Evolutionary conservation across 345 rosid species (phyloP), one percentile per base, ranked within the genome.

Genomic region (Euclidium syriacum): DNA sequence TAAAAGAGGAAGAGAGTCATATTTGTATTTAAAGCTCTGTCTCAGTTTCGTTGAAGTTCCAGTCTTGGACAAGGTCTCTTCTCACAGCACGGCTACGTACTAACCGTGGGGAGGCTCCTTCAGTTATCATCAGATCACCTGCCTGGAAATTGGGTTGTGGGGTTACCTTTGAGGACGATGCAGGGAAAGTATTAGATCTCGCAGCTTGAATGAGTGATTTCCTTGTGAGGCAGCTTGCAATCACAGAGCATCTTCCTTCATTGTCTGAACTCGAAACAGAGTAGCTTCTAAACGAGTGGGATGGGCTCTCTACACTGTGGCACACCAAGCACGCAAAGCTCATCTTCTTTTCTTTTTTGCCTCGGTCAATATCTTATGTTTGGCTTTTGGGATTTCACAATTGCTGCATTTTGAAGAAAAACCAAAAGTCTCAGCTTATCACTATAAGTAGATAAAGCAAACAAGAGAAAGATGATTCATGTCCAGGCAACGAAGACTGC

Each of bases 211-310:
- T 69, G 35, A 90, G 74, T 4, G 81, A 49, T 62, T 71, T 85
- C 78, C 91, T 73, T 6, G 94, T 64, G 68, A 89, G 62, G 79
- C 98, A 92, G 81, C 68, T 87, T 1, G 81, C 75, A 0, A 92
- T 81, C 19, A 94, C 83, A 0, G 86, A 68, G 73, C 98, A 92
- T 71, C 95, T 81, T 64, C 89, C 96, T 5, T 89, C 94, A 1
- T 85, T 92, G 53, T 89, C 98, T 18, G 96, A 85, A 61, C 98
- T 92, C 18, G 97, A 89, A 26, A 87, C 83, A 0, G 98, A 92
- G 80, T 85, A 92, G 78, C 98, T 89, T 77, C 98, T 73, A 61
- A 87, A 85, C 0, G 98, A 92, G 78, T 84, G 98, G 1, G 96
- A 82, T 3, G 98, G 94, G 57, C 98, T 92, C 76, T 92, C 98